Evolutionary conservation across 2,329 filamentous ascomycete species (phyloP).

Genomic region (Pseudogymnoascus sp.): DNA sequence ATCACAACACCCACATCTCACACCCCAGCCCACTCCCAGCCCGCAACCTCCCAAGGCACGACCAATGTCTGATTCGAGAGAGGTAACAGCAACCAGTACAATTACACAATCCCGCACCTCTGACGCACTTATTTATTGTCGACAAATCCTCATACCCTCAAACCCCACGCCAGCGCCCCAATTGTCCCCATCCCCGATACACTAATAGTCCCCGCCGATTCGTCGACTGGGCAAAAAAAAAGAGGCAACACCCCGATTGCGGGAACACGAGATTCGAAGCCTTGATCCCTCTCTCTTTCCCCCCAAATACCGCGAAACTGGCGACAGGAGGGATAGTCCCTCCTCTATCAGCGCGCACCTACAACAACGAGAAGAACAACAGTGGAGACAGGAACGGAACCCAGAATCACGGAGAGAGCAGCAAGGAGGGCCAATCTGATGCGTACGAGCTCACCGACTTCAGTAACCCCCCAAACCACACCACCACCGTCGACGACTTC

Average conservation of each 20-base stretch:
- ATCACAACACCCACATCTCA: background rate
- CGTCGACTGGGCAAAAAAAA: background rate
- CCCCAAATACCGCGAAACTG: slow-evolving; percentile 5
- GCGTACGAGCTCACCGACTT: slow-evolving; percentile 1
- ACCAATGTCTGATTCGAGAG: slow-evolving; percentile 4
- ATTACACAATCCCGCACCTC: background rate
- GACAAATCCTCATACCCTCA: background rate
- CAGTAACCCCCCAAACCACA: background rate
- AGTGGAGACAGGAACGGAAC: background rate
- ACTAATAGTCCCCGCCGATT: background rate
- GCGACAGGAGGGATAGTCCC: slow-evolving; percentile 3
- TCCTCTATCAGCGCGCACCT: background rate
- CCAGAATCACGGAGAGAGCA: background rate
- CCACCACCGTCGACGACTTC: background rate
- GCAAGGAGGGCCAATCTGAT: background rate
- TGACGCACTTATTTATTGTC: background rate
- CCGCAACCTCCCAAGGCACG: slow-evolving; percentile 1
- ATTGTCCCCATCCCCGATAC: background rate
- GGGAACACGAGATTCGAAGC: background rate
- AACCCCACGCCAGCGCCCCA: background rate
- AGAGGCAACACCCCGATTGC: background rate
- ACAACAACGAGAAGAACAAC: background rate
- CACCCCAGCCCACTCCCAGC: background rate
- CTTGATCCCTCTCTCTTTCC: background rate
- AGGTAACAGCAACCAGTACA: background rate